A percentile compares a stretch with the other conserved stretches of the same genome.
These are phyloP conservation scores for Hypoxylon rickii DNA, from an alignment of 495 filamentous ascomycete genomes.

Conservation along the genomic window DNA sequence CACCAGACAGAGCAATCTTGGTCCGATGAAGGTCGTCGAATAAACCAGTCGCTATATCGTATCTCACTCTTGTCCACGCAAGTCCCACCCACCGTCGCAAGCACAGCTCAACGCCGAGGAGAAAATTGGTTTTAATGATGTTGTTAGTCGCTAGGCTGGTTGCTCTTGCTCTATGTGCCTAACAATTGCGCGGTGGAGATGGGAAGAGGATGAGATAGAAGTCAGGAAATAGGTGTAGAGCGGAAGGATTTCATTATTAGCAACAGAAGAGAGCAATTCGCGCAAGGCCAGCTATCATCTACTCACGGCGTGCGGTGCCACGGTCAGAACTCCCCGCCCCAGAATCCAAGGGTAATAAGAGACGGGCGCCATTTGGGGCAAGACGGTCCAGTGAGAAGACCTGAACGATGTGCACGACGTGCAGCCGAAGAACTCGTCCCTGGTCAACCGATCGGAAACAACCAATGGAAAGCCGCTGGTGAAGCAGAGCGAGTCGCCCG, in stretches of 20 bases:
- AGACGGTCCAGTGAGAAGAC: slow-evolving; percentile 35
- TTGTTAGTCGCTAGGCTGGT: no score
- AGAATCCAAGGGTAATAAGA: slow-evolving; percentile 27
- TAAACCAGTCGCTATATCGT: neutral
- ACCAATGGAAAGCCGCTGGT: slow-evolving; percentile 32
- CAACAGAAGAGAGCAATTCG: slow-evolving; percentile 15
- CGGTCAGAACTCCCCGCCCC: slow-evolving; percentile 37
- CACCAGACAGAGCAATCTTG: no score
- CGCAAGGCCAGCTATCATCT: slow-evolving; percentile 4
- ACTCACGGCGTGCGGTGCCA: no score
- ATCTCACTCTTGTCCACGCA: neutral
- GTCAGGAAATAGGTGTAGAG: slow-evolving; percentile 17
- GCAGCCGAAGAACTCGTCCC: slow-evolving; percentile 25
- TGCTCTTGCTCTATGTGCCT: slow-evolving; percentile 8
- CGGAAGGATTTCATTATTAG: slow-evolving; percentile 31
- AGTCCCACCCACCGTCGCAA: neutral
- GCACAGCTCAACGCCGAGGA: neutral
- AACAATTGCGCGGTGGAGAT: neutral
- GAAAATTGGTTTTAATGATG: neutral
- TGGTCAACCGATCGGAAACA: slow-evolving; percentile 18
- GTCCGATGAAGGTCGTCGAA: neutral
- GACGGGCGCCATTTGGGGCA: slow-evolving; percentile 36
- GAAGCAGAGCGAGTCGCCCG: slow-evolving; percentile 33
- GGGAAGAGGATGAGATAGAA: slow-evolving; percentile 6
- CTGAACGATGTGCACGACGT: slow-evolving; percentile 38